A percentile compares a stretch with the other conserved stretches of the same genome.
Evolutionary conservation across 2,329 filamentous ascomycete species (phyloP).

Genomic region (Trichoderma arundinaceum): DNA sequence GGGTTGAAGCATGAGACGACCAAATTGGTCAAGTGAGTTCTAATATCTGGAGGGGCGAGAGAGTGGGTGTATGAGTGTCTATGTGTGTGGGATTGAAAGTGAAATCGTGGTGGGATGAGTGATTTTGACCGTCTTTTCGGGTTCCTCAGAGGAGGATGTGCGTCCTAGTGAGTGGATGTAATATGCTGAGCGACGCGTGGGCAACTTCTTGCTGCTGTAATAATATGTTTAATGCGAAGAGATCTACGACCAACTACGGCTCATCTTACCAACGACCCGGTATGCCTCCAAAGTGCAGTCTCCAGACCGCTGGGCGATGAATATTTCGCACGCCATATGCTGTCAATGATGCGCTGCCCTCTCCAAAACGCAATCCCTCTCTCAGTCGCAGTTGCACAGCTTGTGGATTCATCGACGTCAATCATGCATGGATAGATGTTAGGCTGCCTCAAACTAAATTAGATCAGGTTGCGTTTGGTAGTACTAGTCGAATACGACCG

Average conservation of each 20-base stretch:
- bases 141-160: background rate
- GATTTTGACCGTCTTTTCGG: background rate
- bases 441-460: background rate
- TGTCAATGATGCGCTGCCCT: background rate
- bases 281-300: too few species aligned
- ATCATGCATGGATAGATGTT: background rate
- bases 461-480: background rate
- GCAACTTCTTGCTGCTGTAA: background rate
- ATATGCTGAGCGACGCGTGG: constrained; percentile 2
- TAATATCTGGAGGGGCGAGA: background rate
- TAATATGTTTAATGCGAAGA: background rate
- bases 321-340: background rate
- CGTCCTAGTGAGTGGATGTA: background rate
- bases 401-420: background rate
- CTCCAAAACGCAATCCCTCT: background rate
- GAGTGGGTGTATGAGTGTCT: background rate
- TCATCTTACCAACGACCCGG: too few species aligned
- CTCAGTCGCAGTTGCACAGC: background rate
- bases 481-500: background rate
- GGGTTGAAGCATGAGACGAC: constrained; percentile 46
- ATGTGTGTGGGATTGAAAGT: background rate
- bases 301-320: too few species aligned
- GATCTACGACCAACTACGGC: background rate
- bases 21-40: constrained; percentile 18
- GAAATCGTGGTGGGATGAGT: background rate